A percentile compares a stretch with the other conserved stretches of the same genome.
Conservation (phyloP, 306 rosid genomes). For the Quercus robur region DNA sequence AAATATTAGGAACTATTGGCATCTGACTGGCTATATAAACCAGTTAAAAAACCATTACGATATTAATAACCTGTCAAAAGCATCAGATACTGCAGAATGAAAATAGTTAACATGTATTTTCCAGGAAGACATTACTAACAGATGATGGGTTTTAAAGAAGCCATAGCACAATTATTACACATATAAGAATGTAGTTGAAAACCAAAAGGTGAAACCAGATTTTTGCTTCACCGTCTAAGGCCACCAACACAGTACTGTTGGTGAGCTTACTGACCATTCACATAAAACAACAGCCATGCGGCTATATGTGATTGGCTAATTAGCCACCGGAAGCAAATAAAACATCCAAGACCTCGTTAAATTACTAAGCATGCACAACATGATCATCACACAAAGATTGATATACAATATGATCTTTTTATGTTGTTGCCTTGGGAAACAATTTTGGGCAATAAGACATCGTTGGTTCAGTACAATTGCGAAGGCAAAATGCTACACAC, state of each 20-base stretch:
- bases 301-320: slow-evolving; percentile 42
- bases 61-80: too few species aligned
- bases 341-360: neutral
- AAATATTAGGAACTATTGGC: too few species aligned
- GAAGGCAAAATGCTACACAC: too few species aligned
- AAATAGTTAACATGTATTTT: neutral
- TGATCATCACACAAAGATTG: neutral
- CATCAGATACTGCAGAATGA: too few species aligned
- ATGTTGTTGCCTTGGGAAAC: too few species aligned
- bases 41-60: too few species aligned
- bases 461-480: neutral
- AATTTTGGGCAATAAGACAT: too few species aligned
- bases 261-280: slow-evolving; percentile 52
- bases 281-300: slow-evolving; percentile 29
- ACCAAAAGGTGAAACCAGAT: slow-evolving; percentile 19
- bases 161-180: neutral
- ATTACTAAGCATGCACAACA: neutral
- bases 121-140: neutral
- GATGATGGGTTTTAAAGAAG: neutral
- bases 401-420: too few species aligned
- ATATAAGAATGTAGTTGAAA: slow-evolving; percentile 10
- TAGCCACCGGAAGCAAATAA: slow-evolving; percentile 26
- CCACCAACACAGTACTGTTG: slow-evolving; percentile 12
- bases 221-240: slow-evolving; percentile 19
- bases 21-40: too few species aligned